A percentile compares a stretch with the other conserved stretches of the same genome.
phyloP scores from a whole-genome alignment of 208 protist genomes.

The Willaertia magna region DNA sequence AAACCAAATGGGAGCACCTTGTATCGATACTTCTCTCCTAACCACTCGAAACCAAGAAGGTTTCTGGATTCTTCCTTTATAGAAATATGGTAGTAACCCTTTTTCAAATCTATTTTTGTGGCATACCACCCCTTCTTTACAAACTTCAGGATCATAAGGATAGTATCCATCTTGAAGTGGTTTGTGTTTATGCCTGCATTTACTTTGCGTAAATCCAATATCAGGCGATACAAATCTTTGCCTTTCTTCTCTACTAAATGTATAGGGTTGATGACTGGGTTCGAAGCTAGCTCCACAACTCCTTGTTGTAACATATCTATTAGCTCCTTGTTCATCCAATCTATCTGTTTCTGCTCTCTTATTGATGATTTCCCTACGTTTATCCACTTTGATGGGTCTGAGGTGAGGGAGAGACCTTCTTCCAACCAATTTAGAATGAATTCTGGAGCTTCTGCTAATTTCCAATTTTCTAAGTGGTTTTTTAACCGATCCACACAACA shows the following conservation, averaged over 20 bases:
- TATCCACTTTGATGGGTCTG: too few species aligned
- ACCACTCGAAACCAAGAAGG: background rate
- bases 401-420: background rate
- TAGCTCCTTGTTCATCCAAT: background rate
- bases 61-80: background rate
- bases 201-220: background rate
- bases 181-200: background rate
- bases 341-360: background rate
- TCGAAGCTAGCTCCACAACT: background rate
- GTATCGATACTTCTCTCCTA: background rate
- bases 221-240: background rate
- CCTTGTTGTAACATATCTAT: background rate
- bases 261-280: background rate
- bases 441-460: too few species aligned
- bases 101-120: background rate
- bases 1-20: background rate
- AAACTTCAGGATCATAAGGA: background rate
- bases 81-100: background rate
- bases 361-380: too few species aligned
- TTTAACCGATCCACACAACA: background rate
- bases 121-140: background rate
- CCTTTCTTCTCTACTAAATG: background rate
- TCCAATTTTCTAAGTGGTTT: background rate
- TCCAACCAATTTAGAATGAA: background rate
- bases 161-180: background rate